A percentile compares a stretch with the other conserved stretches of the same genome.
These are phyloP conservation scores for Purshia tridentata DNA, from an alignment of 306 rosid genomes.

Conservation along the genomic window DNA sequence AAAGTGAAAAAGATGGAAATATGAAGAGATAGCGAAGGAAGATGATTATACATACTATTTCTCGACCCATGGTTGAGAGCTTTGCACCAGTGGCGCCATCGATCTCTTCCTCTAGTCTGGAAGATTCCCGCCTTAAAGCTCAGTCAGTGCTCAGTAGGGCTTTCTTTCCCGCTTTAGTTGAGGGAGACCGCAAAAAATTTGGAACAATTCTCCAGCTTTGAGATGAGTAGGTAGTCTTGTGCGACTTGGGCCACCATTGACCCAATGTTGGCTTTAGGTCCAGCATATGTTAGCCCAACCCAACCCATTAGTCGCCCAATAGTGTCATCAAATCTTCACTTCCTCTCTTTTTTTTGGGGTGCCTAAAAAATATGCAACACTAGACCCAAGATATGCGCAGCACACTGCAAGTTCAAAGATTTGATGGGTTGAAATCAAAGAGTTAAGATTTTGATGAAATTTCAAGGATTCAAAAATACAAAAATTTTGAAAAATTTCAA, in stretches of 20 bases:
- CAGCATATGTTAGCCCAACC: too few species aligned
- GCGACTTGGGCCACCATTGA: background rate
- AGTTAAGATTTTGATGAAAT: too few species aligned
- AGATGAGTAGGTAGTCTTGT: too few species aligned
- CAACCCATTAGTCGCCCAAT: too few species aligned
- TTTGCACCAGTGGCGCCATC: slow-evolving; percentile 76
- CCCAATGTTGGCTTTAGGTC: background rate
- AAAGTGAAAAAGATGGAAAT: background rate
- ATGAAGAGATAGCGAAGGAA: background rate
- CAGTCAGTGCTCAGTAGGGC: slow-evolving; percentile 15
- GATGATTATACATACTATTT: slow-evolving; percentile 57
- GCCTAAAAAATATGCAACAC: too few species aligned
- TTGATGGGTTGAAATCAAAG: too few species aligned
- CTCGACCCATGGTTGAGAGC: slow-evolving; percentile 94
- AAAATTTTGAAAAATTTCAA: too few species aligned
- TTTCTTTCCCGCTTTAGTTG: slow-evolving; percentile 30
- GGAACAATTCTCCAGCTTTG: background rate
- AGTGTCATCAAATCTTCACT: too few species aligned
- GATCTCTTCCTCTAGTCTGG: background rate
- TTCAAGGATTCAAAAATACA: too few species aligned
- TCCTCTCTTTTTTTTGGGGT: too few species aligned
- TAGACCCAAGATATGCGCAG: too few species aligned
- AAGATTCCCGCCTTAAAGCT: slow-evolving; percentile 11
- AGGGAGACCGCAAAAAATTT: background rate
- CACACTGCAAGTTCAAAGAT: too few species aligned